Evolutionary conservation across 306 rosid species (phyloP).

Genomic region (Rubus parviflorus): DNA sequence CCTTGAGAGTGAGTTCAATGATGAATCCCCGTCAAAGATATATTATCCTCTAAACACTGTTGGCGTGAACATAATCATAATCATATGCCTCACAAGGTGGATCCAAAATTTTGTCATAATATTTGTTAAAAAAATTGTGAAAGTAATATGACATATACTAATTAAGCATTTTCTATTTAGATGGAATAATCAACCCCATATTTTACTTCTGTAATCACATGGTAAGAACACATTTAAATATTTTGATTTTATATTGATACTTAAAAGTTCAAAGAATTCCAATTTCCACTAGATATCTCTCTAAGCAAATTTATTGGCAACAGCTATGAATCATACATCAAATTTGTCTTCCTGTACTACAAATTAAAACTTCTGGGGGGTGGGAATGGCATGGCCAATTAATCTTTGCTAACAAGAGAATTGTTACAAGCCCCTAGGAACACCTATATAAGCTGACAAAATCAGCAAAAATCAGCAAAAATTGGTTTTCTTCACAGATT

Average conservation of each 20-base stretch:
- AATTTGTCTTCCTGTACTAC: background rate
- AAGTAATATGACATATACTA: background rate
- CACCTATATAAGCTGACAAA: background rate
- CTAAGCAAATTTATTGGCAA: background rate
- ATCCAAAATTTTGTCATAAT: background rate
- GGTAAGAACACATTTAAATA: background rate
- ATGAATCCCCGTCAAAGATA: too few species aligned
- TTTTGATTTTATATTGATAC: background rate
- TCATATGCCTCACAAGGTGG: too few species aligned
- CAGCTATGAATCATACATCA: background rate
- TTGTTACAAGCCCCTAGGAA: background rate
- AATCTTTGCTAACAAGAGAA: background rate
- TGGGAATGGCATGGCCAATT: background rate
- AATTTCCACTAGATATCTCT: background rate
- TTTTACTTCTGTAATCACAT: background rate
- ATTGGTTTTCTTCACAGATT: background rate
- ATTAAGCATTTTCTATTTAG: background rate
- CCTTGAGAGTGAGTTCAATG: too few species aligned
- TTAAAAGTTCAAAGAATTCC: background rate
- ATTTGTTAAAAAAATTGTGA: background rate
- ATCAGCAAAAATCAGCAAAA: too few species aligned
- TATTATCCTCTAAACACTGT: too few species aligned
- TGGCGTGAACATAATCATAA: too few species aligned
- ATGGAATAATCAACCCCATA: background rate
- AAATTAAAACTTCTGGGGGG: background rate